Evolutionary conservation across 106 monocot genomes (phyloP), one percentile per base, ranked within the genome.

Genomic region (Amphibolis antarctica): DNA sequence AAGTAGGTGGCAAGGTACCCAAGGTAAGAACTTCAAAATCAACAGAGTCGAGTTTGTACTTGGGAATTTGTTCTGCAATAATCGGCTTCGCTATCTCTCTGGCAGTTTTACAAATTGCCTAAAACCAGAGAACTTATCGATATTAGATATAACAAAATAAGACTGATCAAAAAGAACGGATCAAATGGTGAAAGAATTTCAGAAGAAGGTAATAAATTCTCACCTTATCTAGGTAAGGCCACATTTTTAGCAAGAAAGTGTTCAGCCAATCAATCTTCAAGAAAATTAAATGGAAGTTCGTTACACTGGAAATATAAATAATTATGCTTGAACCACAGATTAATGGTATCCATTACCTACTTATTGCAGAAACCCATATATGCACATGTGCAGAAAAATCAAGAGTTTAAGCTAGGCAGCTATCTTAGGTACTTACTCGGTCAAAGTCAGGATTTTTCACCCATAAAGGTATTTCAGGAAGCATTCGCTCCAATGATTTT

Each of bases 221-320:
- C 30, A 89, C 93, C 93, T 96, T 96, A 71, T 96, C 89, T 47
- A 96, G 69, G 74, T 89, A 96, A 52, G 94, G 94, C 94, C 94
- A 96, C 86, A 96, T 86, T 11, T 12, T 69, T 66, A 84, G 84
- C 9, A 96, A 10, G 48, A 96, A 84, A 68, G 66, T 82, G 81
- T 96, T 96, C 60, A 96, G 71, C 94, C 94, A 96, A 75, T 96
- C 89, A 79, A 96, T 58, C 94, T 96, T 47, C 66, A 74, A 5
- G 23, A 45, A 63, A 7, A 27, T 31, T 27, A 78, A 57, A 64
- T 15, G 28, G 53, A 42, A 62, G 48, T 0, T 72, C 23, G 11
- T 49, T 15, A n/a, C 13, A 25, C 13, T 17, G 10, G 13, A 0
- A 49, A 13, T 49, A 49, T 49, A 49, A n/a, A 49, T n/a, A 49